These are phyloP conservation scores for Cyathus striatus DNA, from an alignment of 768 basidiomycete genomes.

Conservation along the genomic window DNA sequence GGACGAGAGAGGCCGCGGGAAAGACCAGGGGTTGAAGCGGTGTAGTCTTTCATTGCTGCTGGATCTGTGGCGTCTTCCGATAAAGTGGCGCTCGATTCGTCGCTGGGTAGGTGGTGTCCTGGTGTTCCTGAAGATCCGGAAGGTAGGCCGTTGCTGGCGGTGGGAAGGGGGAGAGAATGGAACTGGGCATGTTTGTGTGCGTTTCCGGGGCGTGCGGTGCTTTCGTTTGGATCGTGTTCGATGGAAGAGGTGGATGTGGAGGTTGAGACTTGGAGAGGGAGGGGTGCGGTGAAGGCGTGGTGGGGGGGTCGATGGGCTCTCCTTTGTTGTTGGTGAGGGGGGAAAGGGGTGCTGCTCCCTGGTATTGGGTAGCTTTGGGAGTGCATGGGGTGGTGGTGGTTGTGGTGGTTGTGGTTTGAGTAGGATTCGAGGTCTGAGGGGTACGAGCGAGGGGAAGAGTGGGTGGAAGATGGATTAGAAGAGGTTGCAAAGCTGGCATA, in stretches of 20 bases:
- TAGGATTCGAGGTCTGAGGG: conserved; percentile 17
- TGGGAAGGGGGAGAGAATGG: conserved; percentile 17
- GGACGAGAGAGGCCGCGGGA: conserved; percentile 47
- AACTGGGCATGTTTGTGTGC: conserved; percentile 41
- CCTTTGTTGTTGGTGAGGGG: conserved; percentile 10
- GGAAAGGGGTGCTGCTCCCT: neutral
- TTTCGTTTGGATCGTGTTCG: conserved; percentile 41
- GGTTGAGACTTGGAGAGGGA: conserved; percentile 34
- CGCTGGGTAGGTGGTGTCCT: conserved; percentile 7
- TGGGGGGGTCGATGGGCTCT: conserved; percentile 13
- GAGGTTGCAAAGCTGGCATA: too few species aligned
- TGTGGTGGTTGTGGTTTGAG: conserved; percentile 13
- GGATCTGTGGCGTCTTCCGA: conserved; percentile 1
- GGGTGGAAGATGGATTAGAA: neutral
- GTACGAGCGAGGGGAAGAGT: conserved; percentile 24
- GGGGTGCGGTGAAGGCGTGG: conserved; percentile 7
- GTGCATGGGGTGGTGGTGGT: conserved; percentile 12
- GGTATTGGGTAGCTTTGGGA: conserved; percentile 6
- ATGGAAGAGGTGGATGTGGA: conserved; percentile 25
- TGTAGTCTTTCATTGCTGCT: conserved; percentile 8
- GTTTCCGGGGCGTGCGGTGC: conserved; percentile 44
- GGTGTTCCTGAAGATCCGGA: neutral
- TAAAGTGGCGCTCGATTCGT: conserved; percentile 4
- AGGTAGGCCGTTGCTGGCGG: neutral
- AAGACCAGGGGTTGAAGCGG: conserved; percentile 23